Conservation (phyloP, 768 basidiomycete genomes). For the Strobilomyces confusus region DNA sequence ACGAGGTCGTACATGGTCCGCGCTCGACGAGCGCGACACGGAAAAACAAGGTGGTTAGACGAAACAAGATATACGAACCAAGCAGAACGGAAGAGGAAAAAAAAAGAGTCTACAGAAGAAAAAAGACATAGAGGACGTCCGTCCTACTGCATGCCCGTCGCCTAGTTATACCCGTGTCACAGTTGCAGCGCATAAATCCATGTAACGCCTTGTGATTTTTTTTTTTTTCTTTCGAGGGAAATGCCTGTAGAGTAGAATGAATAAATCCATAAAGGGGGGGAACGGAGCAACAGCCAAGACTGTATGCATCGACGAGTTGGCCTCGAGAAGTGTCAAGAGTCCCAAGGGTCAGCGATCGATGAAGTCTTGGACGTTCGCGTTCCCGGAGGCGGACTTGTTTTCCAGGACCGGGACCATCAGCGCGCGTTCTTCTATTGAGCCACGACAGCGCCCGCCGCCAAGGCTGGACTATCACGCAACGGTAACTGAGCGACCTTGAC, state of each 20-base stretch:
- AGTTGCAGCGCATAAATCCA: slow-evolving; percentile 16
- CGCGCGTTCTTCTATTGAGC: slow-evolving; percentile 25
- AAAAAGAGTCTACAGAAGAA: slow-evolving; percentile 3
- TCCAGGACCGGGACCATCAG: neutral
- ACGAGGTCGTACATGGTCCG: neutral
- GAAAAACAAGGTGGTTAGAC: slow-evolving; percentile 2
- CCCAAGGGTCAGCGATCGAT: slow-evolving; percentile 1
- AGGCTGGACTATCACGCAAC: slow-evolving; percentile 56
- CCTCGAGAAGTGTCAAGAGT: neutral
- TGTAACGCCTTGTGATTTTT: slow-evolving; percentile 16
- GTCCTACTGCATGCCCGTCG: slow-evolving; percentile 4
- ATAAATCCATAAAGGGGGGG: slow-evolving; percentile 27
- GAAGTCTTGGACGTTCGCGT: neutral
- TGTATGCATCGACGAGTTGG: slow-evolving; percentile 7
- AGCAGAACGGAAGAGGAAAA: slow-evolving; percentile 12
- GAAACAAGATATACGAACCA: slow-evolving; percentile 16
- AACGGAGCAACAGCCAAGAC: slow-evolving; percentile 15
- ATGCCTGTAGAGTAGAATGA: slow-evolving; percentile 32
- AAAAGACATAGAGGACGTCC: neutral
- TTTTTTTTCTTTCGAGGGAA: too few species aligned
- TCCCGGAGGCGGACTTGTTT: slow-evolving; percentile 3
- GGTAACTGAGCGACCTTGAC: slow-evolving; percentile 60
- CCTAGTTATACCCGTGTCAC: slow-evolving; percentile 10
- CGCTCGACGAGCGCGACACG: neutral
- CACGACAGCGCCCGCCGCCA: slow-evolving; percentile 42